Evolutionary conservation across 495 filamentous ascomycete genomes (phyloP).

Genomic region (Pyrenula massariospora): DNA sequence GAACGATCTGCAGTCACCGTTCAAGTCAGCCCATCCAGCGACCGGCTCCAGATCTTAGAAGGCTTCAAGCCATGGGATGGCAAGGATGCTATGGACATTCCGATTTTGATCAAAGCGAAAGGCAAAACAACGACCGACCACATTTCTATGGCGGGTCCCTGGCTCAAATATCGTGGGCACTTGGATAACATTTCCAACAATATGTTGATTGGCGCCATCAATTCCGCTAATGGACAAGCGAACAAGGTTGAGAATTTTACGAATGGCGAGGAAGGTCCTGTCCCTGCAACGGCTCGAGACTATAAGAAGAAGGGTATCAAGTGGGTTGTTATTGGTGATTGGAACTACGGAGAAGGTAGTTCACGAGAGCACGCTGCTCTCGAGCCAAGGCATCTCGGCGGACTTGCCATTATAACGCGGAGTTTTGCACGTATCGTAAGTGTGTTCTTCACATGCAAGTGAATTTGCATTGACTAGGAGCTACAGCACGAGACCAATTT

Average conservation of each 20-base stretch:
- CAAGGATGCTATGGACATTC: constrained; percentile 79
- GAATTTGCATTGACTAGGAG: not conserved
- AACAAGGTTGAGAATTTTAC: constrained; percentile 95
- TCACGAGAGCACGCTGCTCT: constrained; percentile 97
- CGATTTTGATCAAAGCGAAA: constrained; percentile 94
- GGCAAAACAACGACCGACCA: constrained; percentile 99
- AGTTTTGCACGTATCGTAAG: constrained; percentile 87
- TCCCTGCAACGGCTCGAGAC: constrained; percentile 90
- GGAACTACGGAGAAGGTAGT: constrained; percentile 98
- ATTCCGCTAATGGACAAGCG: constrained; percentile 88
- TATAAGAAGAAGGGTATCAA: constrained; percentile 93
- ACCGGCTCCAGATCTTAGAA: constrained; percentile 85
- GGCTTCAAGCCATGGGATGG: constrained; percentile 87
- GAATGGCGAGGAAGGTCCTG: constrained; percentile 71
- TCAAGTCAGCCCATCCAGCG: constrained; percentile 76
- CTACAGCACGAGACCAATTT: constrained; percentile 90
- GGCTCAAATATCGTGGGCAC: constrained; percentile 99
- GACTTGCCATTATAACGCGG: constrained; percentile 91
- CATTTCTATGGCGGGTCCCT: constrained; percentile 96
- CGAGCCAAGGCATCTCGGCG: constrained; percentile 94
- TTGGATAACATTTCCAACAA: constrained; percentile 99
- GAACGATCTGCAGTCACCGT: constrained; percentile 65
- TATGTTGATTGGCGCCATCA: constrained; percentile 98
- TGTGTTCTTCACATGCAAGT: constrained; percentile 6
- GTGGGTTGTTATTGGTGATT: constrained; percentile 99